These are phyloP conservation scores for Dioscorea zingiberensis DNA, from an alignment of 106 monocot genomes.

Conservation along the genomic window DNA sequence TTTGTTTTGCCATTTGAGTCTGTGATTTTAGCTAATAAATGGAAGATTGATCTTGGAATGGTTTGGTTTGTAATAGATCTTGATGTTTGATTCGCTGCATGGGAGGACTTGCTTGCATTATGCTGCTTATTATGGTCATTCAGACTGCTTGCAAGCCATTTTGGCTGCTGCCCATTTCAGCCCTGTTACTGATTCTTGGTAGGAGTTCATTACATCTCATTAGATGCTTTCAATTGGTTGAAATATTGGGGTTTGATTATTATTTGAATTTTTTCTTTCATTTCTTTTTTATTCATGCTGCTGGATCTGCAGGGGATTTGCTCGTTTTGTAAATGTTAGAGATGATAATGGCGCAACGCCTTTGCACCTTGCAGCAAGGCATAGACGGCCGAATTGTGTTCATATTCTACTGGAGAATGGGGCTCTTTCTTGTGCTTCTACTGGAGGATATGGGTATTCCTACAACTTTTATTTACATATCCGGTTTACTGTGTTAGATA, in stretches of 20 bases:
- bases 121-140: slow-evolving; percentile 83
- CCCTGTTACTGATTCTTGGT: slow-evolving; percentile 78
- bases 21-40: not conserved
- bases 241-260: not conserved
- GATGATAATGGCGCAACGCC: slow-evolving; percentile 86
- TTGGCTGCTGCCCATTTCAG: slow-evolving; percentile 56
- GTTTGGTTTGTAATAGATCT: slow-evolving; percentile 41
- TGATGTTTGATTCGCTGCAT: slow-evolving; percentile 84
- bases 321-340: slow-evolving; percentile 90
- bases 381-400: slow-evolving; percentile 45
- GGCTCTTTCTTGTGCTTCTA: slow-evolving; percentile 75
- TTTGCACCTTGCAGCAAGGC: slow-evolving; percentile 81
- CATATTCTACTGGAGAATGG: slow-evolving; percentile 77
- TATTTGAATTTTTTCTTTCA: not conserved
- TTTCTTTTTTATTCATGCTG: not conserved
- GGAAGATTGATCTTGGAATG: not conserved
- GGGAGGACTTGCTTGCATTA: slow-evolving; percentile 87
- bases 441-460: slow-evolving; percentile 59
- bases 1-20: not conserved
- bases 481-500: no score
- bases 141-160: slow-evolving; percentile 74
- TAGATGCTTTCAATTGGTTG: not conserved
- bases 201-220: not conserved
- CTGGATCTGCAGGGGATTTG: slow-evolving; percentile 69
- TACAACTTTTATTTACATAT: not conserved